Percentiles rank a stretch among this genome's conserved stretches.
Evolutionary conservation across 345 rosid genomes (phyloP).

Genomic region (Moricandia moricandioides): DNA sequence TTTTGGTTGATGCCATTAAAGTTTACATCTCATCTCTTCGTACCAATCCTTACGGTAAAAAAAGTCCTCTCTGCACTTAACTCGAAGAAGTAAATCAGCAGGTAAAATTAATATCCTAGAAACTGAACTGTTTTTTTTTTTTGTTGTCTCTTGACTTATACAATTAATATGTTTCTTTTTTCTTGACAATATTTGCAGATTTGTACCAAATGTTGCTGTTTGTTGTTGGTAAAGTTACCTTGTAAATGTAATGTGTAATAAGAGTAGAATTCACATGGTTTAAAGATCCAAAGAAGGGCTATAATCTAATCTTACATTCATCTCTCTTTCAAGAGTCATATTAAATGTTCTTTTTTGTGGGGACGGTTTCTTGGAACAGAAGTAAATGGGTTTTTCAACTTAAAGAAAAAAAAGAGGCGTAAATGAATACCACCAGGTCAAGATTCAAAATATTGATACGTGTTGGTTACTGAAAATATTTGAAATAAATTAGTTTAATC

Average conservation of each 20-base stretch:
- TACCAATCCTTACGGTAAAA: constrained; percentile 75
- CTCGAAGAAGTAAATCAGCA: constrained; percentile 54
- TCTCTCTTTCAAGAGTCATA: neutral
- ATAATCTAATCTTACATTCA: neutral
- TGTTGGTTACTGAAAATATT: neutral
- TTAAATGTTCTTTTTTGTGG: neutral
- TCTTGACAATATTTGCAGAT: constrained; percentile 27
- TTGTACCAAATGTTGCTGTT: constrained; percentile 18
- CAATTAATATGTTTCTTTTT: neutral
- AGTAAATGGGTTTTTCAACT: constrained; percentile 8
- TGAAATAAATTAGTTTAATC: neutral
- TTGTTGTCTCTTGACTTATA: neutral
- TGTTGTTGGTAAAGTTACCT: constrained; percentile 24
- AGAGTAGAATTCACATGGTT: constrained; percentile 1
- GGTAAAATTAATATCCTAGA: constrained; percentile 7
- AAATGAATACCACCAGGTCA: neutral
- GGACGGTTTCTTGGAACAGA: constrained; percentile 20
- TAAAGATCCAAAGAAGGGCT: neutral
- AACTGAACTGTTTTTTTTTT: neutral
- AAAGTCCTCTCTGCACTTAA: constrained; percentile 66
- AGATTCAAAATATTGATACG: constrained; percentile 9
- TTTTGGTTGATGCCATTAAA: constrained; percentile 65
- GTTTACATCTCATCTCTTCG: constrained; percentile 57
- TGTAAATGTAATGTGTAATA: constrained; percentile 25
- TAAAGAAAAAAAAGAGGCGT: neutral